Evolutionary conservation across 2,329 filamentous ascomycete genomes (phyloP), one percentile per base, ranked within the genome.

Genomic region (Aspergillus hortae): DNA sequence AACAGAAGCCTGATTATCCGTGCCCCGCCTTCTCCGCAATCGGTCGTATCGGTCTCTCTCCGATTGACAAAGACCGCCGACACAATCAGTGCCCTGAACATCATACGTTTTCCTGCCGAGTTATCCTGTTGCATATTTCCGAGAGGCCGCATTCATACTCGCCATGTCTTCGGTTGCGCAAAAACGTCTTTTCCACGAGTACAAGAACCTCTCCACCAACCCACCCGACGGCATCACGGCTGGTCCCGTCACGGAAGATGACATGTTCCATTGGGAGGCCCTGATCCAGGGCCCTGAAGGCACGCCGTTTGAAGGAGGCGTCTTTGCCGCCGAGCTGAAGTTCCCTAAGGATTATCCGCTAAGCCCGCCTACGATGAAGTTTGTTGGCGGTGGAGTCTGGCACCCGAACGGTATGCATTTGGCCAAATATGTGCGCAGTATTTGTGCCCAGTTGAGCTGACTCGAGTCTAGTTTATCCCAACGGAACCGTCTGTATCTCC

Each of bases 321-420:
- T 99, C 54, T 99, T 97, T 71, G 90, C 92, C 40, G 94, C 94
- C 23, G 91, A 96, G 74, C 83, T 99, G 63, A 91, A 87, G 66
- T 99, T 99, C 67, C 92, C 94, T 5, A 89, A 89, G 68, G 94
- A 99, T 73, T 99, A 99, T 67, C 94, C 94, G n/a, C 83, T 97
- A 5, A 89, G 92, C 61, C 94, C 94, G 56, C 94, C 94, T 7
- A 91, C 88, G 38, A 97, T 99, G 92, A 90, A 88, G 72, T 99
- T 99, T 72, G 78, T 95, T 48, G 89, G 89, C 49, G 90, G 95
- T 65, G 71, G 71, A 33, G 86, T 99, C 61, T 97, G 92, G 85
- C 94, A 99, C 77, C 94, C 94, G 0, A 99, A 99, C 71, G 90
- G 92, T 95, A 72, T 36, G 77, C 67, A 42, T 17, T 32, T 44